Evolutionary conservation across 2,329 filamentous ascomycete genomes (phyloP).

Genomic region (Beauveria brongniartii): DNA sequence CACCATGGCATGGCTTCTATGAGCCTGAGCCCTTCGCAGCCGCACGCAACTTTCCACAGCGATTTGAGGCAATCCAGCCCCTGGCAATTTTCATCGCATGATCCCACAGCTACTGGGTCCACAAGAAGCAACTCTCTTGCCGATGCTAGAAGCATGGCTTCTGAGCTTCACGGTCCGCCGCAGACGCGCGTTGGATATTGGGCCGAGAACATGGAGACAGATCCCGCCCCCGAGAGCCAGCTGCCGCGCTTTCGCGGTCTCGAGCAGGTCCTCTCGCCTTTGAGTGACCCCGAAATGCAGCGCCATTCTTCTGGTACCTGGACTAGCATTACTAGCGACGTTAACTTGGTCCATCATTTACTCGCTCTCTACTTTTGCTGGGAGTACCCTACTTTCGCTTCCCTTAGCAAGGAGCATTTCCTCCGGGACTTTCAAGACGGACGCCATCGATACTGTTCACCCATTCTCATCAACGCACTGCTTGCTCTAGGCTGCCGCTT

Average conservation of each 20-base stretch:
- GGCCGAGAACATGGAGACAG: constrained; percentile 35
- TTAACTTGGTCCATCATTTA: constrained; percentile 52
- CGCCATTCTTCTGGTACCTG: constrained; percentile 37
- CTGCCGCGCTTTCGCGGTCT: constrained; percentile 31
- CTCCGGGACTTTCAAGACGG: constrained; percentile 56
- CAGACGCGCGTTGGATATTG: constrained; percentile 42
- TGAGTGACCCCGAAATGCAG: constrained; percentile 35
- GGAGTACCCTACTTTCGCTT: constrained; percentile 67
- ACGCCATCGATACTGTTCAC: constrained; percentile 56
- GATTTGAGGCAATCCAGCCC: constrained; percentile 38
- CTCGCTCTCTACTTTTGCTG: constrained; percentile 65
- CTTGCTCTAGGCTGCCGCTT: constrained; percentile 61
- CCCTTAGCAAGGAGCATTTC: constrained; percentile 65
- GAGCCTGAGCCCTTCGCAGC: constrained; percentile 22
- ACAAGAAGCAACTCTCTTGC: constrained; percentile 39
- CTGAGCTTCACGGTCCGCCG: constrained; percentile 30
- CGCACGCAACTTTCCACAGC: constrained; percentile 20
- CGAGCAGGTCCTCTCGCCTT: constrained; percentile 41
- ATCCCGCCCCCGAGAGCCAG: constrained; percentile 22
- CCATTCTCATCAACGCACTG: constrained; percentile 58
- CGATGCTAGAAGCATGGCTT: constrained; percentile 38
- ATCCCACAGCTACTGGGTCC: constrained; percentile 32
- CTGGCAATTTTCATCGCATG: constrained; percentile 40
- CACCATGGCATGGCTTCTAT: constrained; percentile 22
- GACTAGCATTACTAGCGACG: constrained; percentile 54